phyloP scores from a whole-genome alignment of 2,329 filamentous ascomycete genomes.

The Stenocarpella maydis region DNA sequence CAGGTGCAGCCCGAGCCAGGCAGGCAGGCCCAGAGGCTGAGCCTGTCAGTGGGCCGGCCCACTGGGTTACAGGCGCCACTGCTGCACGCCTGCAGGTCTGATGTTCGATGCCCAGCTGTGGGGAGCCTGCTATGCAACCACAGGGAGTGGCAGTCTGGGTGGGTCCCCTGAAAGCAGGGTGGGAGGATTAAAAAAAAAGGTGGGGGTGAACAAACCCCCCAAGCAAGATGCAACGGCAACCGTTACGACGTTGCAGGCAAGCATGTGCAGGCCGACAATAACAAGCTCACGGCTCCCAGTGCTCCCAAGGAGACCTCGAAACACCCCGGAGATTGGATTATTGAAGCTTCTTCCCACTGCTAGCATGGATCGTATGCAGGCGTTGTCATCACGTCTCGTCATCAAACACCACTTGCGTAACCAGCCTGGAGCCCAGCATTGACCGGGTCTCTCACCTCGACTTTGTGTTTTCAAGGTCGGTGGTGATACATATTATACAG shows the following conservation, averaged over 20 bases:
- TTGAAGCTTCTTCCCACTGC: conserved; percentile 9
- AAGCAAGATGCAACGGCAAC: neutral
- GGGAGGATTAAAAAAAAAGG: no score
- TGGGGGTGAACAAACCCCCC: conserved; percentile 12
- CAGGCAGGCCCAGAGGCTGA: conserved; percentile 16
- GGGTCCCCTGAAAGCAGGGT: neutral
- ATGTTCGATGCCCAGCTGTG: conserved; percentile 20
- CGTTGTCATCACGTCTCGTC: neutral
- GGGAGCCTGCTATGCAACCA: conserved; percentile 6
- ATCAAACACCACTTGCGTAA: neutral
- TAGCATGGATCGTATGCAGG: neutral
- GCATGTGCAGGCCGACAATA: neutral
- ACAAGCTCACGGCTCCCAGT: conserved; percentile 7
- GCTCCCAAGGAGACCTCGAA: neutral
- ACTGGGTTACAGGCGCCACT: conserved; percentile 1
- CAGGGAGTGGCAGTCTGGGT: neutral
- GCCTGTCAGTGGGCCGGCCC: conserved; percentile 24
- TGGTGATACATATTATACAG: neutral
- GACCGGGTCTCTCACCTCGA: neutral
- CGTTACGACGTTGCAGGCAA: neutral
- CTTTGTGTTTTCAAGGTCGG: neutral
- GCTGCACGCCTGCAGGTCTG: conserved; percentile 23
- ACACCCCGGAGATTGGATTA: neutral
- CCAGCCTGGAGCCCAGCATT: neutral
- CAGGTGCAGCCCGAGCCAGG: conserved; percentile 8